Evolutionary conservation across 1,284 basidiomycete species (phyloP), one percentile per base, ranked within the genome.

Genomic region (Afroboletus lepidellus): DNA sequence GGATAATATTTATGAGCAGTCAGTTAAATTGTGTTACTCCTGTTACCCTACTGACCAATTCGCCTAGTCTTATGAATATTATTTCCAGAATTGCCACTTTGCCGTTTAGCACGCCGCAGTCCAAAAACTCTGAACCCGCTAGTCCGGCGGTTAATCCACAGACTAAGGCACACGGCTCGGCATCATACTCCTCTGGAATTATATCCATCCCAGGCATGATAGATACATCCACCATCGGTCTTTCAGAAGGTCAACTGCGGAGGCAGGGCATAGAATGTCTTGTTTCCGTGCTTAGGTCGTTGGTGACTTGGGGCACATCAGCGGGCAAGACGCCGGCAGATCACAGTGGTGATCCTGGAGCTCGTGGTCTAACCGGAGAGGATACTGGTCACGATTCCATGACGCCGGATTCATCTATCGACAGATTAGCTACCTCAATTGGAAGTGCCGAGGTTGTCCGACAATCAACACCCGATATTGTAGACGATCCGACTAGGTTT

Each of bases 1-100:
- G 8, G 95, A 96, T 65, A 98, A 98, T 72, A 95, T 98, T 53
- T 98, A 98, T 69, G 95, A 98, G 66, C 90, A 92, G 87, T 92
- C 62, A 72, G 51, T 55, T 41, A 20, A 50, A 11, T 34, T 23
- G 25, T 51, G 45, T 42, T 32, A 15, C 33, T 33, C 37, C 25
- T 51, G n/a, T n/a, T 47, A 16, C 43, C 41, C 53, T 34, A 48
- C 46, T 57, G 23, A 60, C 45, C 44, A 56, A 16, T 13, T n/a
- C 53, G n/a, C 25, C 18, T 38, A 92, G 90, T 64, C 75, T 97
- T 48, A 94, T 97, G 79, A 96, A 96, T 71, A 90, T 95, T 57
- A 84, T 97, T 58, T 94, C 94, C 15, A 96, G 94, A 73, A 85
- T 96, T 56, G 86, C 87, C 8, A 87, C 90, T 18, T 80, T 85